Conservation (phyloP, 1,284 basidiomycete genomes). For the Leccinum fuscescens region DNA sequence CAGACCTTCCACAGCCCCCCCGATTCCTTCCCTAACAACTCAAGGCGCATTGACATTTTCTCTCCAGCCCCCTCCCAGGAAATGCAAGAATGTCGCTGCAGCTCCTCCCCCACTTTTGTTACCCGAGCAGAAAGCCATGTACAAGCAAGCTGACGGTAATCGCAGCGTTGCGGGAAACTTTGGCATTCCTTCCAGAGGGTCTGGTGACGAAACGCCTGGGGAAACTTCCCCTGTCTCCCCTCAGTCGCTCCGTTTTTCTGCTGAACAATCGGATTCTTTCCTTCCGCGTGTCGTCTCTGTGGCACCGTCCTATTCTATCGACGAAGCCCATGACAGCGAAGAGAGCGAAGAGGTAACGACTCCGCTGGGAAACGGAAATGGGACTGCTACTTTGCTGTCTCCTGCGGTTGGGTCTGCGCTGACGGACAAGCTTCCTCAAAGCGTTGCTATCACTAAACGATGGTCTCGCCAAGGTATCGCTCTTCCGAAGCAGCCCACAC, state of each 20-base stretch:
- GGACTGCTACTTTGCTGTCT: background rate
- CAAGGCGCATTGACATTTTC: conserved; percentile 36
- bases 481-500: conserved; percentile 51
- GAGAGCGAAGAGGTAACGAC: conserved; percentile 3
- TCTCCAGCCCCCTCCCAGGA: conserved; percentile 65
- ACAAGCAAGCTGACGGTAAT: conserved; percentile 33
- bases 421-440: conserved; percentile 16
- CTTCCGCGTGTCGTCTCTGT: conserved; percentile 2
- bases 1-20: conserved; percentile 17
- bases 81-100: conserved; percentile 35
- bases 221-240: conserved; percentile 13
- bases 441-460: conserved; percentile 40
- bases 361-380: conserved; percentile 7
- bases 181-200: conserved; percentile 20
- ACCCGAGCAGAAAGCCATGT: conserved; percentile 20
- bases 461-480: conserved; percentile 59
- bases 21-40: conserved; percentile 14
- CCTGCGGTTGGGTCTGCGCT: conserved; percentile 1
- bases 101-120: background rate
- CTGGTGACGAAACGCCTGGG: conserved; percentile 11
- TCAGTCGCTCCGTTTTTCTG: background rate
- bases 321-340: conserved; percentile 1
- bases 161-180: conserved; percentile 34
- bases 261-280: conserved; percentile 5
- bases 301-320: background rate